Percentiles rank a stretch among this genome's conserved stretches.
Conservation (phyloP, 805 yeast genomes). For the Starmera quercuum region DNA sequence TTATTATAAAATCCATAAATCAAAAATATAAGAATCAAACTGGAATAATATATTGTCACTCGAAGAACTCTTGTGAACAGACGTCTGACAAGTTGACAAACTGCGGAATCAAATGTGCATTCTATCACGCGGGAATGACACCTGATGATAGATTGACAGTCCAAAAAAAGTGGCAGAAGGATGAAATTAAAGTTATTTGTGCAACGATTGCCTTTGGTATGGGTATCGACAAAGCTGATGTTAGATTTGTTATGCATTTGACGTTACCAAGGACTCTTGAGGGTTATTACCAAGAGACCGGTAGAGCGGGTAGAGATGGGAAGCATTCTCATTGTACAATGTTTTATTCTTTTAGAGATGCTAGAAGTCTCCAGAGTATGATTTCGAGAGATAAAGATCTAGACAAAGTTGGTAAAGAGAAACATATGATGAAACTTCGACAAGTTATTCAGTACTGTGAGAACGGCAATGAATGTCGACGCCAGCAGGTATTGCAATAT, state of each 20-base stretch:
- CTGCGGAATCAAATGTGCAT: conserved; percentile 62
- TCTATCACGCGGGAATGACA: conserved; percentile 93
- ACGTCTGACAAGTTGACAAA: conserved; percentile 53
- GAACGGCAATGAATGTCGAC: conserved; percentile 81
- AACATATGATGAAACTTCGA: conserved; percentile 66
- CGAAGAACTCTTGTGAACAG: conserved; percentile 82
- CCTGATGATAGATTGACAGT: conserved; percentile 62
- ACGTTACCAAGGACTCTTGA: conserved; percentile 87
- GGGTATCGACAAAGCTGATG: conserved; percentile 98
- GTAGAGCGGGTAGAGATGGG: conserved; percentile 98
- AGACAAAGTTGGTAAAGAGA: conserved; percentile 57
- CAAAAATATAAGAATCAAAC: conserved; percentile 47
- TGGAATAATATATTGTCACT: conserved; percentile 92
- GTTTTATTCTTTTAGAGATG: conserved; percentile 77
- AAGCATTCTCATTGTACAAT: conserved; percentile 71
- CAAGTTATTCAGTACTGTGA: conserved; percentile 91
- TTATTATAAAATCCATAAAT: conserved; percentile 50
- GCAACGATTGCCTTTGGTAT: conserved; percentile 98
- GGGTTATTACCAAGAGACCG: conserved; percentile 97
- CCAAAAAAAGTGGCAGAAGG: conserved; percentile 81
- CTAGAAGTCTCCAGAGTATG: conserved; percentile 64
- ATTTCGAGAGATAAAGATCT: conserved; percentile 71
- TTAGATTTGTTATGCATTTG: conserved; percentile 82
- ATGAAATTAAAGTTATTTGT: conserved; percentile 69
- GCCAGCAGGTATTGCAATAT: conserved; percentile 82